Evolutionary conservation across 192 early-diverging fungal genomes (phyloP), one percentile per base, ranked within the genome.

Genomic region (Funneliformis geosporum): DNA sequence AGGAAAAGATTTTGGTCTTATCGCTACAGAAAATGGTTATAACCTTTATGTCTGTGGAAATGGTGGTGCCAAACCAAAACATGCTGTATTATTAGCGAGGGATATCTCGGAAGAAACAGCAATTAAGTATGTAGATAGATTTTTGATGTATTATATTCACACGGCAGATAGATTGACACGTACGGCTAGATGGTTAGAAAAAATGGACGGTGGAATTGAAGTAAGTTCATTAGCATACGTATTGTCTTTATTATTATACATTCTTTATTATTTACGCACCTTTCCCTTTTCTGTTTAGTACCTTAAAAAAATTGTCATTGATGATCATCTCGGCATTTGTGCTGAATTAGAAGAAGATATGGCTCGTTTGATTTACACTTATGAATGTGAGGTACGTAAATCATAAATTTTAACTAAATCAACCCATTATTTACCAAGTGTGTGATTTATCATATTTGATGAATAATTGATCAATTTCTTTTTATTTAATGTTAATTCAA

Each of bases 1-100:
- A 62, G 79, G 76, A 77, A 83, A 80, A 75, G 83, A 84, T 71
- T 84, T 86, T 74, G 83, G 79, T 42, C 72, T 88, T 55, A 93
- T 92, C 76, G 91, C 91, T 7, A 93, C 92, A 8, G 92, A 92
- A 21, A 92, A 91, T 50, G 91, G 91, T 0, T 92, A 89, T 80
- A 92, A 92, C 76, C 62, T 92, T 9, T 92, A 92, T 70, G 91
- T 92, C 14, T 89, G 89, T 38, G 91, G 91, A 23, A 92, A 92
- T 79, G 91, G 91, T 47, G 91, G 91, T 28, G 80, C 89, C 8
- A 89, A 84, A 65, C 91, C 91, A 7, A 92, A 89, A 76, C 91
- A 92, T 66, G 91, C 92, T 2, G 87, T 89, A 27, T 75, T 93
- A 55, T 79, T 92, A 6, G 86, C 81, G 11, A 71, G 84, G 8